Evolutionary conservation across 352 stramenopile genomes (phyloP).

Genomic region (Globisporangium heterothallicum): DNA sequence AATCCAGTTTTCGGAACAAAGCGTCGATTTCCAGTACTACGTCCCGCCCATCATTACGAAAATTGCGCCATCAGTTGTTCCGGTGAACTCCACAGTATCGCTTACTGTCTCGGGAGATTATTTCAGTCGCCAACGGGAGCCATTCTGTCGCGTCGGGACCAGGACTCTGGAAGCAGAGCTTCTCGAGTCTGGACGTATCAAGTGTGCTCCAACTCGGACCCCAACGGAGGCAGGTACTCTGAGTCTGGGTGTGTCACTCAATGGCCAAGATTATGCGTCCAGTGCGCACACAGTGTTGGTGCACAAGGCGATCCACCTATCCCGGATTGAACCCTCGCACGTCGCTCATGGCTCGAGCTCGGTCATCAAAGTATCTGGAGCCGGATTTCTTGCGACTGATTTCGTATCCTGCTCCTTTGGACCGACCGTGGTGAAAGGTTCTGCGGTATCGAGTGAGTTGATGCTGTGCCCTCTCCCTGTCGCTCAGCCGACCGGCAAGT

Average conservation of each 20-base stretch:
- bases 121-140: conserved; percentile 1
- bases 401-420: conserved; percentile 13
- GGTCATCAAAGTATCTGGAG: conserved; percentile 18
- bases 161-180: conserved; percentile 1
- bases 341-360: conserved; percentile 14
- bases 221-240: neutral
- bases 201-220: conserved; percentile 4
- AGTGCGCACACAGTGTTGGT: conserved; percentile 13
- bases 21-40: conserved; percentile 7
- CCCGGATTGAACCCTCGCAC: conserved; percentile 14
- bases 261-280: conserved; percentile 29
- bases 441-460: conserved; percentile 6
- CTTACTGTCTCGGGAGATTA: neutral
- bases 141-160: neutral
- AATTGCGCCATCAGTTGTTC: neutral
- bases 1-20: conserved; percentile 7
- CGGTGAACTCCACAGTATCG: conserved; percentile 1
- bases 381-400: conserved; percentile 16
- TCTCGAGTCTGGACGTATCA: conserved; percentile 2
- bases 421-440: conserved; percentile 7
- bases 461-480: conserved; percentile 19
- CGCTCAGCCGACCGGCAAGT: conserved; percentile 6
- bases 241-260: conserved; percentile 25
- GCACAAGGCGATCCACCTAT: conserved; percentile 17
- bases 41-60: neutral